Evolutionary conservation across 139 green algal genomes (phyloP), one percentile per base, ranked within the genome.

Genomic region (Zygnema cylindricum): DNA sequence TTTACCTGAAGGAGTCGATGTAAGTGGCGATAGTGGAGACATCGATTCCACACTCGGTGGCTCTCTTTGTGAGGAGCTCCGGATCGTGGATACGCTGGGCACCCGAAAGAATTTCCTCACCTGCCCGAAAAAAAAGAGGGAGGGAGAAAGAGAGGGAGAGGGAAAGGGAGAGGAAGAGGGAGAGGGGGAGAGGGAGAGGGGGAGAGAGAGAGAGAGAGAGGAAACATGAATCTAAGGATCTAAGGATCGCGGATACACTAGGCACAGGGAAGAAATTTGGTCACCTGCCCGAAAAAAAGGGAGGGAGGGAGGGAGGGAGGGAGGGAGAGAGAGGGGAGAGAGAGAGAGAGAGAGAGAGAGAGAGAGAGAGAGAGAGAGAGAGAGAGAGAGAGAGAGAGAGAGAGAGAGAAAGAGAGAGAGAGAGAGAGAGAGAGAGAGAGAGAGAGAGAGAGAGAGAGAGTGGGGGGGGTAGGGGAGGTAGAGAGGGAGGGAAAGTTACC

Each of bases 51-150:
- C 76, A 92, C 39, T 93, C 90, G 23, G 23, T 71, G n/a, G 89
- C 89, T 1, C 91, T 76, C 43, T 91, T 39, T 55, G 87, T 91
- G 0, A 99, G 95, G 77, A 99, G 91, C 33, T 96, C 93, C 0
- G 97, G 82, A 86, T 98, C 96, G 92, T 99, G 97, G 36, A 99
- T 92, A 1, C 97, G 93, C 94, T 99, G 97, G n/a, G 92, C 92
- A 21, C 92, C 92, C 0, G 89, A 98, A 88, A 99, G 99, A 93
- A 99, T 99, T 90, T 99, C 97, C 93, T 99, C 97, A 41, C 88
- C 88, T 91, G 86, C 35, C 23, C 76, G 3, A 83, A 40, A 83
- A 55, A 16, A 63, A 63, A 1, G 49, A 16, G 49, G 49, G 49
- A 16, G 49, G 49, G 49, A 25, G 7, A 63, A 16, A 16, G 49